Evolutionary conservation across 768 basidiomycete species (phyloP).

Genomic region (Exsudoporus frostii): DNA sequence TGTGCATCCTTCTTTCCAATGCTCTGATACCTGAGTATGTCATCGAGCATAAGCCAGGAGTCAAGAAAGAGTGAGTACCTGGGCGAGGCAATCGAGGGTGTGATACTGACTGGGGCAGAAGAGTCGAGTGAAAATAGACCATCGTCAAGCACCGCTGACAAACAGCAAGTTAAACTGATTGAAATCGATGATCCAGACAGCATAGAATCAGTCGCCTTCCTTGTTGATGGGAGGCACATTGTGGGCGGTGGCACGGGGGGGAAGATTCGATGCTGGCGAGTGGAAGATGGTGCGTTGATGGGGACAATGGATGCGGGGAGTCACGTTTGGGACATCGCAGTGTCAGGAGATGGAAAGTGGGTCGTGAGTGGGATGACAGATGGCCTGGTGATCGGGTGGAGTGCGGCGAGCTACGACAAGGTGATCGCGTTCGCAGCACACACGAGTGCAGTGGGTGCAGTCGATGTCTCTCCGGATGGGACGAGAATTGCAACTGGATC

Average conservation of each 20-base stretch:
- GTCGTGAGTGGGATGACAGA: neutral
- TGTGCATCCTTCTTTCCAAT: neutral
- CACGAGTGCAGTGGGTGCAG: neutral
- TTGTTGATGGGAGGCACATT: neutral
- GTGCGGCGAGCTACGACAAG: neutral
- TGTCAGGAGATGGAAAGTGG: constrained; percentile 1
- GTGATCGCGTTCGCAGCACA: neutral
- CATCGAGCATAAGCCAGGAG: too few relatives aligned
- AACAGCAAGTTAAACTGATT: neutral
- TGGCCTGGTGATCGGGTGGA: constrained; percentile 3
- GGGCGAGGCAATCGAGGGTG: too few relatives aligned
- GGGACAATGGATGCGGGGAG: neutral
- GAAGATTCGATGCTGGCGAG: neutral
- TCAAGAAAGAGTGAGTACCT: neutral
- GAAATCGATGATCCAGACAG: neutral
- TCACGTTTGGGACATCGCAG: neutral
- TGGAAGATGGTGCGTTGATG: neutral
- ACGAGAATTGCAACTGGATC: neutral
- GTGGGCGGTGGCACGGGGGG: neutral
- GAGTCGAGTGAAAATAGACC: neutral
- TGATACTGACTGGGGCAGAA: neutral
- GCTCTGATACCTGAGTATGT: neutral
- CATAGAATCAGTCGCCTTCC: neutral
- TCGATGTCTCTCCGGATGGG: constrained; percentile 7
- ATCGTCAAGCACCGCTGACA: too few relatives aligned